Evolutionary conservation across 2,329 filamentous ascomycete genomes (phyloP).

Genomic region (Cytospora paraplurivora): DNA sequence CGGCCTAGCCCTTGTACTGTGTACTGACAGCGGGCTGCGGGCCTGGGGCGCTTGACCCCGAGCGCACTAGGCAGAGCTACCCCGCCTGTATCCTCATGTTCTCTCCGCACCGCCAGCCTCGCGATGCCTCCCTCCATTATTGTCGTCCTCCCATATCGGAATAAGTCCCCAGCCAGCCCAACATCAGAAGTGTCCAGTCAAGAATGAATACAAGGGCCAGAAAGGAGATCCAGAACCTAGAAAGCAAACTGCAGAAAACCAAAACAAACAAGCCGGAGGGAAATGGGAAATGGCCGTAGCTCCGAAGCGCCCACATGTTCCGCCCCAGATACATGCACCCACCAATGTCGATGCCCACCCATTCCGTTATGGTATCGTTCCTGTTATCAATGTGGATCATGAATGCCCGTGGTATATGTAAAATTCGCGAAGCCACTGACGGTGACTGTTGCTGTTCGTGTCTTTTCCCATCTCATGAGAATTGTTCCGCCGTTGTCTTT

Average conservation of each 20-base stretch:
- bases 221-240: background rate
- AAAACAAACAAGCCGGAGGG: background rate
- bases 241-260: background rate
- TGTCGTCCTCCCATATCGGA: background rate
- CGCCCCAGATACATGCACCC: background rate
- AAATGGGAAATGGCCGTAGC: background rate
- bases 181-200: background rate
- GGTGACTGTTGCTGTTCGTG: background rate
- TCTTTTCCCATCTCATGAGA: constrained; percentile 1
- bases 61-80: constrained; percentile 9
- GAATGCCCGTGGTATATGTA: background rate
- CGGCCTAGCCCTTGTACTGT: background rate
- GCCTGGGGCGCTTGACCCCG: constrained; percentile 7
- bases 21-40: constrained; percentile 18
- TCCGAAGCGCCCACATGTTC: constrained; percentile 13
- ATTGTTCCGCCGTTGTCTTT: constrained; percentile 24
- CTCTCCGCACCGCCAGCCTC: constrained; percentile 17
- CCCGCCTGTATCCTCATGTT: constrained; percentile 19
- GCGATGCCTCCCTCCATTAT: background rate
- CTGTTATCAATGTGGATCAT: background rate
- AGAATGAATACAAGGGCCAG: constrained; percentile 1
- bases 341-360: constrained; percentile 4
- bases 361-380: constrained; percentile 1
- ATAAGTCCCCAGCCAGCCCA: no score
- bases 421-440: background rate